phyloP scores from a whole-genome alignment of 2,329 filamentous ascomycete genomes.

The Chalaropsis ovoidea region DNA sequence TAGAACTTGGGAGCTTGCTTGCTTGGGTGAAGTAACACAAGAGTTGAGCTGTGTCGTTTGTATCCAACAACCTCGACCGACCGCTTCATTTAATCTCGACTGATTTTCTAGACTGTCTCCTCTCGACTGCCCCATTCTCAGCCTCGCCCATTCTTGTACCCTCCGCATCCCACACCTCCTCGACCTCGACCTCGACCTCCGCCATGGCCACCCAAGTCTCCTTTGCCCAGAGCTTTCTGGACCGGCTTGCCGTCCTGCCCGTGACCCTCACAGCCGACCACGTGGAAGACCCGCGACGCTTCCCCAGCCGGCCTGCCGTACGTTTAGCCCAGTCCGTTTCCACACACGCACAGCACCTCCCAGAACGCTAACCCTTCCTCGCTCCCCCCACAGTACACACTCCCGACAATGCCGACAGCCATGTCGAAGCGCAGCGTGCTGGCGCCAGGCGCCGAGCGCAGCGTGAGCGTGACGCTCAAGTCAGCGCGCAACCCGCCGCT shows the following conservation, averaged over 20 bases:
- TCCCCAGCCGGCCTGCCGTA: slow-evolving; percentile 69
- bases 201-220: slow-evolving; percentile 52
- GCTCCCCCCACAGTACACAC: slow-evolving; percentile 49
- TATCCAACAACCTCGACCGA: too few relatives aligned
- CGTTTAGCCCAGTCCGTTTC: too few relatives aligned
- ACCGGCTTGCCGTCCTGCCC: slow-evolving; percentile 65
- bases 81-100: too few relatives aligned
- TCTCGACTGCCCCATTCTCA: neutral
- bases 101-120: too few relatives aligned
- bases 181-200: neutral
- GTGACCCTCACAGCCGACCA: slow-evolving; percentile 79
- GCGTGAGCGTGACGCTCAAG: slow-evolving; percentile 54
- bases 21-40: slow-evolving; percentile 1
- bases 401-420: slow-evolving; percentile 54
- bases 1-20: neutral
- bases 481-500: slow-evolving; percentile 67
- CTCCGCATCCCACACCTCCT: neutral
- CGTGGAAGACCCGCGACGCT: slow-evolving; percentile 73
- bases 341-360: neutral
- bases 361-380: neutral
- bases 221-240: slow-evolving; percentile 77
- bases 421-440: slow-evolving; percentile 42
- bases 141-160: neutral
- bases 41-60: neutral
- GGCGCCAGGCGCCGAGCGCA: slow-evolving; percentile 45